Base-by-base conservation (phyloP, 345 rosid species). In the Noccaea bulbosa region DNA sequence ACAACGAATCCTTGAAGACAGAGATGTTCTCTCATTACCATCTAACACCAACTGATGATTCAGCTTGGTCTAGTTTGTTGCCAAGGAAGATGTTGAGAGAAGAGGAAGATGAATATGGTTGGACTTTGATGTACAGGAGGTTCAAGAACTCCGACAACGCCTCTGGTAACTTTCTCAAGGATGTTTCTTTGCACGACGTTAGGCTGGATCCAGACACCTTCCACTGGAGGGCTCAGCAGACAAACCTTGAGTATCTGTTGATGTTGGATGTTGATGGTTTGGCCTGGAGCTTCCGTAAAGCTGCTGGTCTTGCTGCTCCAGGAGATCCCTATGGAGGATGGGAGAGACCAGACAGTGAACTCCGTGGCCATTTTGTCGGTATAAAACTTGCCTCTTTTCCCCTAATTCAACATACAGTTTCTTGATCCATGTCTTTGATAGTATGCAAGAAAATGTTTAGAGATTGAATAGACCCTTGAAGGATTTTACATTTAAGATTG, bases 361-460 rank as follows among this genome's bases (percentile, higher is more conserved):
- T 94, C 69, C 89, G 99, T 6, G 99, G 99, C 14, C 99, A 94
- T 83, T 94, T 94, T 54, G 93, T 91, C 0, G 99, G 99, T 94
- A 78, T 52, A 27, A 44, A 53, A 4, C 62, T 45, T 45, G 34
- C 38, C 20, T 24, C 46, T 27, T 47, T 35, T 27, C n/a, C 33
- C 49, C 5, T 44, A 60, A 11, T 59, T 51, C 55, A n/a, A 1
- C 7, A 1, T 60, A 6, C 4, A 16, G 9, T 67, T 67, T 51
- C 49, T 67, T 50, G 22, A 44, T 50, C 35, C 38, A 44, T 59
- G 43, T 11, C 52, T 16, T 60, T 50, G 11, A 49, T 58, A 39
- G 54, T 49, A 65, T 57, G 72, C 47, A 40, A 20, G 22, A 20
- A 8, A 11, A 35, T 14, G 48, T 38, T 52, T 24, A 54, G 11